A percentile compares a stretch with the other conserved stretches of the same genome.
Evolutionary conservation across 1,284 basidiomycete genomes (phyloP).

Genomic region (Cryptococcus neoformans): DNA sequence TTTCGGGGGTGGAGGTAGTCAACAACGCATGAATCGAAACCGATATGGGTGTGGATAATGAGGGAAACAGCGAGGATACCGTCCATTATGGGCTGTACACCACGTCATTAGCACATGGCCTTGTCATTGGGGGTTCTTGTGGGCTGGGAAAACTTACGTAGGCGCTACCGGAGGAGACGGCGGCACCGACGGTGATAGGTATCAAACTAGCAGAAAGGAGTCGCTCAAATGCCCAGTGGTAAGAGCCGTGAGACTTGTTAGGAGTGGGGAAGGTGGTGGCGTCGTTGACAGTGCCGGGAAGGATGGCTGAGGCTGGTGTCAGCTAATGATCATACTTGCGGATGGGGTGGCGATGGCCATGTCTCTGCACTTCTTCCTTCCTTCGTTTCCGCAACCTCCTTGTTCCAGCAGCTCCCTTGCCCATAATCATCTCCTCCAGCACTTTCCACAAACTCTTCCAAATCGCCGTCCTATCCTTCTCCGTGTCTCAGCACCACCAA

Average conservation of each 20-base stretch:
- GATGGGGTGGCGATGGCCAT: neutral
- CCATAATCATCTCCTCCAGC: neutral
- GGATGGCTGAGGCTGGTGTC: slow-evolving; percentile 62
- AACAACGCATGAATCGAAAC: slow-evolving; percentile 64
- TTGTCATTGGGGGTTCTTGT: neutral
- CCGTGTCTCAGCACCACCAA: too few species aligned
- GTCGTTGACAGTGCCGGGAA: slow-evolving; percentile 94
- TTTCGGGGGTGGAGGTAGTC: slow-evolving; percentile 96
- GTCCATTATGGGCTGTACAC: slow-evolving; percentile 70
- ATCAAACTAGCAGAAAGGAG: slow-evolving; percentile 81
- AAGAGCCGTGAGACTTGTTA: slow-evolving; percentile 79
- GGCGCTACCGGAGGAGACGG: slow-evolving; percentile 64
- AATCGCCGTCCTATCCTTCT: too few species aligned
- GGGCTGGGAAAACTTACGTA: slow-evolving; percentile 51
- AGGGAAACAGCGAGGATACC: slow-evolving; percentile 81
- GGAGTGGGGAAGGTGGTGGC: slow-evolving; percentile 83
- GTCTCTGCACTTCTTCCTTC: neutral
- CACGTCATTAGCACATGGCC: neutral
- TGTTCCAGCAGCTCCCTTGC: neutral
- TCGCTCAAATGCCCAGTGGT: slow-evolving; percentile 98
- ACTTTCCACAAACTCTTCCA: too few species aligned
- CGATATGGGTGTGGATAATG: slow-evolving; percentile 93
- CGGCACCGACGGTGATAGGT: slow-evolving; percentile 79
- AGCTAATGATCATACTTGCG: neutral
- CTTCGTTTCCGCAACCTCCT: neutral